Percentiles rank a stretch among this genome's conserved stretches.
These are phyloP conservation scores for Ambrosia hybrid DNA, from an alignment of 140 eudicot genomes.

Conservation along the genomic window DNA sequence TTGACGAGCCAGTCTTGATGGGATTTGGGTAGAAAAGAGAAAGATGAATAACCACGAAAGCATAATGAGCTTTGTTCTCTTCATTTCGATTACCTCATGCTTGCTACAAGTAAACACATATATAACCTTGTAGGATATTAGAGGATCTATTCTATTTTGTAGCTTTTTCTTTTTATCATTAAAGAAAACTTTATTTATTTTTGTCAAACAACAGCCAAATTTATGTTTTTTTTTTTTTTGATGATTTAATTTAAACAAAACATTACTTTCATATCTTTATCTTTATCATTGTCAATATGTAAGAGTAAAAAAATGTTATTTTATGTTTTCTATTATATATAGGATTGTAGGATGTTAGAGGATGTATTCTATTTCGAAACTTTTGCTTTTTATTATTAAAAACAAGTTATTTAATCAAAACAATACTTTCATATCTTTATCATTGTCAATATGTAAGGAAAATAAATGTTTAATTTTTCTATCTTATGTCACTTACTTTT, in stretches of 20 bases:
- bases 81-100: conserved; percentile 24
- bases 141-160: conserved; percentile 17
- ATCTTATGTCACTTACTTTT: neutral
- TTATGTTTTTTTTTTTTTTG: too few species aligned
- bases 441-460: too few species aligned
- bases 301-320: too few species aligned
- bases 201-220: too few species aligned
- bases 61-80: conserved; percentile 26
- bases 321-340: too few species aligned
- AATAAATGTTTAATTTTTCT: too few species aligned
- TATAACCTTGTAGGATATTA: conserved; percentile 16
- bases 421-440: neutral
- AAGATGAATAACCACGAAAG: conserved; percentile 29
- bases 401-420: neutral
- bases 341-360: neutral
- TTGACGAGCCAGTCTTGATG: conserved; percentile 28
- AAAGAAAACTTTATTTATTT: neutral
- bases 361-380: conserved; percentile 13
- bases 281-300: too few species aligned
- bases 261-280: too few species aligned
- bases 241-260: too few species aligned
- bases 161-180: neutral
- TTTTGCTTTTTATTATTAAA: neutral
- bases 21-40: conserved; percentile 25
- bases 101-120: conserved; percentile 16